These are phyloP conservation scores for Avena eriantha DNA, from an alignment of 176 grass and related monocot genomes.

Conservation along the genomic window DNA sequence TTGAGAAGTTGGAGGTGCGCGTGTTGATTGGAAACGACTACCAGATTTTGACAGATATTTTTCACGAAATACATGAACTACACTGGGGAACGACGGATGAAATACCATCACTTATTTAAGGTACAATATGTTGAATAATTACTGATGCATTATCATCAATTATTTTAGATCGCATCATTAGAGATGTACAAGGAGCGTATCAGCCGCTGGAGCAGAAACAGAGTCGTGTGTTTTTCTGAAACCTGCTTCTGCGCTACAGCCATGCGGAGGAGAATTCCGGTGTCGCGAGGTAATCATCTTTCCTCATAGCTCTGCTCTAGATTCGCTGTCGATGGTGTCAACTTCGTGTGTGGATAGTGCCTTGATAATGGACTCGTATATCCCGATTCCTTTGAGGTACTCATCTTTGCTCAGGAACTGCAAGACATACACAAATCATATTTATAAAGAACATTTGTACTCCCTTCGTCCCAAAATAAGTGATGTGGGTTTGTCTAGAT, in stretches of 20 bases:
- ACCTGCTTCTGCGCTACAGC: not conserved
- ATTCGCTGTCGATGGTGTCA: slow-evolving; percentile 45
- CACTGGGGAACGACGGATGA: not conserved
- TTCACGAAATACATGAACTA: too few species aligned
- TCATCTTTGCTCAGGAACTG: slow-evolving; percentile 94
- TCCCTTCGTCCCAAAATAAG: too few species aligned
- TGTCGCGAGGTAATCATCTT: not conserved
- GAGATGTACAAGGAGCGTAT: slow-evolving; percentile 35
- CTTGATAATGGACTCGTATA: slow-evolving; percentile 85
- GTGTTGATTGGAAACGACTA: too few species aligned
- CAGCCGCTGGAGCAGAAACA: not conserved
- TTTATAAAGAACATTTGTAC: not conserved
- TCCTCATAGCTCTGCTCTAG: slow-evolving; percentile 76
- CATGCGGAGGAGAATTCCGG: not conserved
- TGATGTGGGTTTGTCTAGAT: too few species aligned
- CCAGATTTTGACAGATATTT: too few species aligned
- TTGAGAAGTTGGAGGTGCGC: too few species aligned
- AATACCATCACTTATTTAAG: slow-evolving; percentile 1
- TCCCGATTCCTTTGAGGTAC: slow-evolving; percentile 77
- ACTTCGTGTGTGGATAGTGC: slow-evolving; percentile 55
- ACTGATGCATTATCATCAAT: not conserved
- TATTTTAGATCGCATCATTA: not conserved
- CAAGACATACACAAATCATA: not conserved
- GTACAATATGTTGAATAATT: not conserved
- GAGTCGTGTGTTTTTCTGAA: not conserved